These are phyloP conservation scores for Corymbia maculata DNA, from an alignment of 345 rosid species.

Conservation along the genomic window DNA sequence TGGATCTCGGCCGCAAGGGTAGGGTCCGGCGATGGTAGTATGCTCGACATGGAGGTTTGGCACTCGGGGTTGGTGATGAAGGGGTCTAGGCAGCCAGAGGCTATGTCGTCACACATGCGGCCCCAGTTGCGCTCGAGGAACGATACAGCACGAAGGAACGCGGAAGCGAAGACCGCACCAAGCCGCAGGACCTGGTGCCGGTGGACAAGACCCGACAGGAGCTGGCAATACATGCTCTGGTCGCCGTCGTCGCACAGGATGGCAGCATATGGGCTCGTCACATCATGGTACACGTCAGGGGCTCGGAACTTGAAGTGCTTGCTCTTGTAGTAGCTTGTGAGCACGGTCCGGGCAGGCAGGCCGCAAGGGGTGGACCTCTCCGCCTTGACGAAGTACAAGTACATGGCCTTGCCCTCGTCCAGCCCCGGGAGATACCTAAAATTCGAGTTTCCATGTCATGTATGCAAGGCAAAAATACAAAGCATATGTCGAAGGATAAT, in stretches of 20 bases:
- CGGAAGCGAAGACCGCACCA: conserved; percentile 62
- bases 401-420: conserved; percentile 69
- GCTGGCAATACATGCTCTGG: conserved; percentile 76
- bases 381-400: conserved; percentile 50
- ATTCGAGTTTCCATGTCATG: not conserved
- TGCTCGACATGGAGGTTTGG: conserved; percentile 20
- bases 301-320: conserved; percentile 50
- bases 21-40: conserved; percentile 26
- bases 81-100: conserved; percentile 24
- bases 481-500: not conserved
- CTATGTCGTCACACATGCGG: conserved; percentile 41
- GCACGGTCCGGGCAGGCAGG: conserved; percentile 51
- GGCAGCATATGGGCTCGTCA: conserved; percentile 45
- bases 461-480: not conserved
- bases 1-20: conserved; percentile 40
- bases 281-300: conserved; percentile 36
- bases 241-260: conserved; percentile 50
- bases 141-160: conserved; percentile 46
- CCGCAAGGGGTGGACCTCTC: conserved; percentile 58
- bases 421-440: conserved; percentile 42
- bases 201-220: conserved; percentile 45
- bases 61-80: conserved; percentile 39
- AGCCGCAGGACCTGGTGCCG: conserved; percentile 45
- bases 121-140: conserved; percentile 53
- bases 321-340: conserved; percentile 68